phyloP scores from a whole-genome alignment of 495 filamentous ascomycete genomes.

The Sphaerosporella brunnea region DNA sequence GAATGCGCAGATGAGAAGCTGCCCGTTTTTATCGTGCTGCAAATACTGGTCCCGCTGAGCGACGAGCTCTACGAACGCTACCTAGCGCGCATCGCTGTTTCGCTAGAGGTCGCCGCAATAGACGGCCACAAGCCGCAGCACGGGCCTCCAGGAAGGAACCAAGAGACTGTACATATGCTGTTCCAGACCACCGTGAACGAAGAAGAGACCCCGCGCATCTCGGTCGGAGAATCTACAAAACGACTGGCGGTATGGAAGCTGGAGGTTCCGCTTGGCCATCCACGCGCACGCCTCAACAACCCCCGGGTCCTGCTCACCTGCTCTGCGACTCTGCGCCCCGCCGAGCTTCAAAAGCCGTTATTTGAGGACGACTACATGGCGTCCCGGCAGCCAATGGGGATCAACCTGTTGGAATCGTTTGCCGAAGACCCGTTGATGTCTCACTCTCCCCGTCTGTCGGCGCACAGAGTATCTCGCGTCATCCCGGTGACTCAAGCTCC shows the following conservation, averaged over 20 bases:
- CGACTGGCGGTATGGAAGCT: constrained; percentile 68
- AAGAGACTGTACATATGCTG: constrained; percentile 30
- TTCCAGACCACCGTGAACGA: constrained; percentile 29
- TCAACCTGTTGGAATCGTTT: constrained; percentile 69
- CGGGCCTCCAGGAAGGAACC: constrained; percentile 7
- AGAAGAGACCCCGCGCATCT: constrained; percentile 19
- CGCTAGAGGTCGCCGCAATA: constrained; percentile 24
- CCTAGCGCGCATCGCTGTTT: constrained; percentile 23
- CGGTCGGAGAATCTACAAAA: constrained; percentile 38
- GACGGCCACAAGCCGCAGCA: constrained; percentile 18
- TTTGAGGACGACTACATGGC: constrained; percentile 58
- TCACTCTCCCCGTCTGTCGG: constrained; percentile 60
- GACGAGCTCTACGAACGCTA: constrained; percentile 24
- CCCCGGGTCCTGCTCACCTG: constrained; percentile 60
- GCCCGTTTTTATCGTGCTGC: constrained; percentile 25
- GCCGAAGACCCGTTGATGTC: constrained; percentile 46
- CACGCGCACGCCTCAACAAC: constrained; percentile 58
- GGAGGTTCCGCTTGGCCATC: constrained; percentile 56
- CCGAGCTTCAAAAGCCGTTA: constrained; percentile 33
- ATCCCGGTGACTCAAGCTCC: constrained; percentile 42
- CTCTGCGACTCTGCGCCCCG: constrained; percentile 47
- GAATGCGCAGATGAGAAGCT: constrained; percentile 24
- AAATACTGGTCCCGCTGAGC: constrained; percentile 22
- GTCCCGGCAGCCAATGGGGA: constrained; percentile 51
- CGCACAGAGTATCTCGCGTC: constrained; percentile 59